Evolutionary conservation across 2,329 filamentous ascomycete species (phyloP), one percentile per base, ranked within the genome.

Genomic region (Gremmenia infestans): DNA sequence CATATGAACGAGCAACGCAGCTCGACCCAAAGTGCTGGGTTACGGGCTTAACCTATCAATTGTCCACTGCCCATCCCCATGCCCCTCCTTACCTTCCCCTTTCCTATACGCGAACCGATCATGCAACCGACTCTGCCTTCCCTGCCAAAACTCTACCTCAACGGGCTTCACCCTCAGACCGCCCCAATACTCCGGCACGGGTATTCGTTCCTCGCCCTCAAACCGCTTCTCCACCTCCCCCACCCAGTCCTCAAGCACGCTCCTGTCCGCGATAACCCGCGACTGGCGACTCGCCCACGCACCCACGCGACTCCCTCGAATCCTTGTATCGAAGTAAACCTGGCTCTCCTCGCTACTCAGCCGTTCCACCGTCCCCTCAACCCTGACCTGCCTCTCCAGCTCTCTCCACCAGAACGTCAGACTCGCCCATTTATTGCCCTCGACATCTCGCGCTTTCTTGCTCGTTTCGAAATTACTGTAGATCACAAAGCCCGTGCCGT

Each of bases 271-370:
- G 55, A 97, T 73, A 43, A 93, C 89, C 65, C 82, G 78, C 68
- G 89, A 95, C 81, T 99, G 94, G 72, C 83, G 80, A 71, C 90
- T 96, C 11, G 94, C 91, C 94, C 94, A 97, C 1, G 92, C 94
- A 0, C 94, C 94, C 57, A 99, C 81, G 62, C 91, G 78, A 67
- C 86, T 91, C 0, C 91, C 93, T 3, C 94, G 78, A 49, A 91
- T 91, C 45, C 85, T 73, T 15, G 83, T 85, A 67, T 86, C 81
- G 64, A 77, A 88, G 70, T 88, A 88, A 17, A 70, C 68, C 74
- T 87, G 85, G 62, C 87, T 91, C 75, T 97, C 91, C 65, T 84
- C 87, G 0, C 73, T 67, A 0, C 76, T 76, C 56, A 96, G 72
- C 42, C 90, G 76, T 71, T 87, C 85, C 0, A 87, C 81, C 5